Base-by-base conservation (phyloP, 495 filamentous ascomycete genomes). In the Penicillium taxi region DNA sequence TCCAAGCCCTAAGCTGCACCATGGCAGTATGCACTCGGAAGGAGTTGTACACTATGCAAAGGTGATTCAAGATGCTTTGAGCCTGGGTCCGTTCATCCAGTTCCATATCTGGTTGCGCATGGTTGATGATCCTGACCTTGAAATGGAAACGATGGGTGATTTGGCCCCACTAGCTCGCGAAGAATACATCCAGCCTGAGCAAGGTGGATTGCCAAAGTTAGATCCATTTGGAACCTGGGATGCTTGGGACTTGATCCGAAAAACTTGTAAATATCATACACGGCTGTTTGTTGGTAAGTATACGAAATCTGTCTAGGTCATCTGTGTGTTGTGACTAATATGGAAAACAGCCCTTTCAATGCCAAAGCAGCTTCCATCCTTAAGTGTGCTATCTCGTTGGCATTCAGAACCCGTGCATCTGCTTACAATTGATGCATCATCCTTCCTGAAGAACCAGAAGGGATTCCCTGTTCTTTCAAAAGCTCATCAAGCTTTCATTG, bases 341-440 rank as follows among this genome's bases (percentile, higher is more conserved):
- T 22, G n/a, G 9, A 5, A 1, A 9, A 37, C 16, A 93, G 87
- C 82, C n/a, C 67, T 98, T 9, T 69, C 70, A 37, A 67, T 96
- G 35, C 87, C 89, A 17, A 77, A 76, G n/a, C 72, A 81, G 22
- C 69, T 95, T 13, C 93, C 93, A 5, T 65, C 80, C 15, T 66
- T 75, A 24, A 63, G 72, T 15, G 68, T 95, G 6, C 86, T 91
- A 47, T 80, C 78, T 9, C 74, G 91, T n/a, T 99, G 91, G 91
- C 89, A 86, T 61, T 81, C 85, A 1, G 91, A 99, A 46, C 89
- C 91, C 14, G 67, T 96, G 2, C 84, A 87, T 36, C 71, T 93
- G 35, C 66, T 99, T 1, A 75, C 77, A 1, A 68, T 95, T 19
- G 66, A 76, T 15, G 64, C 69, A 5, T 70, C 69, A 0, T 70